Conservation (phyloP, 2,329 filamentous ascomycete species). For the Penicillium vulpinum region DNA sequence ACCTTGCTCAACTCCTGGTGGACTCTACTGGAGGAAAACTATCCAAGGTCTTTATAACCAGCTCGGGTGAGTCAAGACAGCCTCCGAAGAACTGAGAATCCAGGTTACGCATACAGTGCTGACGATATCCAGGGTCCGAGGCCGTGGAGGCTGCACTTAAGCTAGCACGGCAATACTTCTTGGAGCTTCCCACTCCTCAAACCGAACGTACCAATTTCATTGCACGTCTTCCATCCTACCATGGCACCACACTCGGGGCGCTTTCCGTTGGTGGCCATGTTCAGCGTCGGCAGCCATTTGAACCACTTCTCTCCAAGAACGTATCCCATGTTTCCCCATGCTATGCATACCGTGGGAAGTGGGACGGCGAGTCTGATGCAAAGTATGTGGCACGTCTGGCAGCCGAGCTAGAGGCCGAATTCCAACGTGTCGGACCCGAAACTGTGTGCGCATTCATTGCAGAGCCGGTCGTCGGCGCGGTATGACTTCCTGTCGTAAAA, state of each 20-base stretch:
- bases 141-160: constrained; percentile 70
- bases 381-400: constrained; percentile 63
- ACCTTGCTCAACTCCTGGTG: constrained; percentile 53
- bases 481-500: constrained; percentile 41
- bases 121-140: constrained; percentile 56
- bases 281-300: constrained; percentile 61
- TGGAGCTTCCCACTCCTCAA: constrained; percentile 56
- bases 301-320: constrained; percentile 58
- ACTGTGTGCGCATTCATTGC: constrained; percentile 71
- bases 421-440: constrained; percentile 62
- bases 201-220: constrained; percentile 62
- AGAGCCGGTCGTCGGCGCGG: constrained; percentile 70
- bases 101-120: neutral
- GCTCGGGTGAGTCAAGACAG: constrained; percentile 50
- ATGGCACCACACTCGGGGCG: constrained; percentile 67
- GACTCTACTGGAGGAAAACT: constrained; percentile 55
- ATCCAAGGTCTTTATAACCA: constrained; percentile 57
- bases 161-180: constrained; percentile 65
- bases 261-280: constrained; percentile 64
- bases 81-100: neutral
- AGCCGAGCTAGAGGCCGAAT: constrained; percentile 66
- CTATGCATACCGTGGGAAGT: constrained; percentile 62
- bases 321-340: constrained; percentile 66
- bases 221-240: constrained; percentile 65
- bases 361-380: constrained; percentile 53